These are phyloP conservation scores for Vanrija humicola DNA, from an alignment of 1,284 basidiomycete genomes.

Conservation along the genomic window DNA sequence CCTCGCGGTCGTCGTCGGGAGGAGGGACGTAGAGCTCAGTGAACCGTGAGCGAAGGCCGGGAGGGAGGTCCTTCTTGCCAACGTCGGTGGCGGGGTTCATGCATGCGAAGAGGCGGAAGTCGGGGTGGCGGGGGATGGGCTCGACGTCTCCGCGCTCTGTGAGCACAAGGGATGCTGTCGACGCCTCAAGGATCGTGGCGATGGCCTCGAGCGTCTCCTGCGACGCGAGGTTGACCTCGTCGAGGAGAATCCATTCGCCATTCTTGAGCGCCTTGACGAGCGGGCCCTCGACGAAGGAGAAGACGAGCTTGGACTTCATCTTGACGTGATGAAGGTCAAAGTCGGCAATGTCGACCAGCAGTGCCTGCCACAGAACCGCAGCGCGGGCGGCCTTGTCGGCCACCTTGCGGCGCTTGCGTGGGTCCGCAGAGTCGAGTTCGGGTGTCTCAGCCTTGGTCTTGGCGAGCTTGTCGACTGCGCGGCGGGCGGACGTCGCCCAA, in stretches of 20 bases:
- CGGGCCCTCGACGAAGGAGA: conserved; percentile 94
- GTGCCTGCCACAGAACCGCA: conserved; percentile 63
- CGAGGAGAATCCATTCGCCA: conserved; percentile 93
- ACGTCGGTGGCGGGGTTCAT: conserved; percentile 99
- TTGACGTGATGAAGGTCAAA: conserved; percentile 85
- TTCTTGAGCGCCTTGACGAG: conserved; percentile 83
- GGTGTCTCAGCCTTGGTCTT: conserved; percentile 54
- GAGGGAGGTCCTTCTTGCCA: conserved; percentile 94
- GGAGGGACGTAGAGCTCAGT: conserved; percentile 93
- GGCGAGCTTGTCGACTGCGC: conserved; percentile 50
- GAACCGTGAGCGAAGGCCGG: conserved; percentile 84
- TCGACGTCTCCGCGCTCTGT: conserved; percentile 92
- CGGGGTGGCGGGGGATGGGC: conserved; percentile 82
- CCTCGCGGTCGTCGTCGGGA: conserved; percentile 88
- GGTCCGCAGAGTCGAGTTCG: conserved; percentile 25
- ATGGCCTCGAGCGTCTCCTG: conserved; percentile 94
- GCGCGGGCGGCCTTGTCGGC: conserved; percentile 49
- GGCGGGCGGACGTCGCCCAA: conserved; percentile 56
- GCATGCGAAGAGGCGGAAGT: conserved; percentile 96
- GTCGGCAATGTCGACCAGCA: conserved; percentile 66
- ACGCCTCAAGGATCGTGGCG: conserved; percentile 76
- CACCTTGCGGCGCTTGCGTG: conserved; percentile 71
- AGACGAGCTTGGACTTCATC: conserved; percentile 81
- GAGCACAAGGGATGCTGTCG: conserved; percentile 81
- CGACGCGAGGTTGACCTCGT: conserved; percentile 94